These are phyloP conservation scores for Microascus cirrosus DNA, from an alignment of 2,329 filamentous ascomycete species.

Conservation along the genomic window DNA sequence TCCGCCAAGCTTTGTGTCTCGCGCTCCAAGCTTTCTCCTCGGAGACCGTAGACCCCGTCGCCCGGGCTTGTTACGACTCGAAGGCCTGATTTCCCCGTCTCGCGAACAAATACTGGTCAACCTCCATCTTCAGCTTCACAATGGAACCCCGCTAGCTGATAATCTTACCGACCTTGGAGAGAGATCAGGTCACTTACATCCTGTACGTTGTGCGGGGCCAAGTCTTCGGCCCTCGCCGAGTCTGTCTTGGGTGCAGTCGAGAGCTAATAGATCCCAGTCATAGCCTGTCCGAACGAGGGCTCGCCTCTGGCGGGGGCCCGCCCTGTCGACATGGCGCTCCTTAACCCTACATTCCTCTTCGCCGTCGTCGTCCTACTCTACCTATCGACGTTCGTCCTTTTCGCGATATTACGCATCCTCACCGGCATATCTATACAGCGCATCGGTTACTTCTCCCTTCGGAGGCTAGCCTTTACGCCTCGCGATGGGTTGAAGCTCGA, in stretches of 20 bases:
- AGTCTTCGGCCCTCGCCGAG: background rate
- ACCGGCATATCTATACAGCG: constrained; percentile 94
- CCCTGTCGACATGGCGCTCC: constrained; percentile 43
- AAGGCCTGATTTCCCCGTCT: background rate
- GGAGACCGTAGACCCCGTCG: background rate
- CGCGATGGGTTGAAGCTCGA: constrained; percentile 83
- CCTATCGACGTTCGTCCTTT: constrained; percentile 82
- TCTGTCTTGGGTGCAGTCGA: background rate
- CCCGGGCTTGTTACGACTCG: background rate
- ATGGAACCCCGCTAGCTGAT: background rate
- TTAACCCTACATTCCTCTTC: constrained; percentile 72
- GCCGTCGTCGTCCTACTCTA: constrained; percentile 80
- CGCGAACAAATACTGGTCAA: background rate
- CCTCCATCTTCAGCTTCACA: background rate
- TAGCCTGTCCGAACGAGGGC: background rate
- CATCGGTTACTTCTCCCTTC: constrained; percentile 83
- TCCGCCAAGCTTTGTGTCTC: background rate
- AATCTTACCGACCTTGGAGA: background rate
- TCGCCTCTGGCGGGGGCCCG: background rate
- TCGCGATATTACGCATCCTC: constrained; percentile 82
- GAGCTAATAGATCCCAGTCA: background rate
- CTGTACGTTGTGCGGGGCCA: background rate
- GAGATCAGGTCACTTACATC: background rate
- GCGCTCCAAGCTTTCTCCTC: background rate
- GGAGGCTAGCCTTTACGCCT: constrained; percentile 81